Base-by-base conservation (phyloP, 2,329 filamentous ascomycete species). In the Sclerotinia trifoliorum region DNA sequence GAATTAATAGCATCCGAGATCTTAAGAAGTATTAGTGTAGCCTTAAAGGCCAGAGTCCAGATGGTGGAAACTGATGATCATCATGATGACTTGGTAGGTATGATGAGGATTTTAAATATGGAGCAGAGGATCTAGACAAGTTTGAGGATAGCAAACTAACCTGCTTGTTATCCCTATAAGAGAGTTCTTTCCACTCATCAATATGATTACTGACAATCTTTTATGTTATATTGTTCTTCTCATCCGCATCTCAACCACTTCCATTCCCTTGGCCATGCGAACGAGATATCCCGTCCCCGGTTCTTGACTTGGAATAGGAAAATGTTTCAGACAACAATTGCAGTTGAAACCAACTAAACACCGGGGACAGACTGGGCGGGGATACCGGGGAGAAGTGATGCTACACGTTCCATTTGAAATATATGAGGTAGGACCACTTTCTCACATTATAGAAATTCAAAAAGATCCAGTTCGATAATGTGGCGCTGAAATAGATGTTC, bases 251-350 rank as follows among this genome's bases (percentile, higher is more conserved):
- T 49, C 58, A 8, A 26, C 3, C 4, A 11, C 7, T 7, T 39
- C 32, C 46, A 21, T 49, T 39, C 24, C 21, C 24, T 62, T 26
- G 21, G 21, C 10, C 35, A 39, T 61, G 44, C 19, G 58, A 61
- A 35, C 21, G 44, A 49, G 21, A 35, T 24, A 42, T 42, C 19
- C 7, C 19, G 29, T 62, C 21, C 29, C 58, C 39, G 48, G 15
- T 49, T 46, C 29, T 26, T 48, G 39, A 26, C 21, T 35, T 35
- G 26, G 29, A 62, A 46, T 26, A 51, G 35, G 60, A 17, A 51
- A 35, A 19, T 24, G 60, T 62, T 62, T 62, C 60, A 51, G 60
- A 62, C 60, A 62, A 62, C 44, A 62, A 39, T 51, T 19, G 29
- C 49, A 24, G 29, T 51, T 62, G 60, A 39, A 46, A 60, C 57